Evolutionary conservation across 805 yeast species (phyloP), one percentile per base, ranked within the genome.

Genomic region (Candida ulmi): DNA sequence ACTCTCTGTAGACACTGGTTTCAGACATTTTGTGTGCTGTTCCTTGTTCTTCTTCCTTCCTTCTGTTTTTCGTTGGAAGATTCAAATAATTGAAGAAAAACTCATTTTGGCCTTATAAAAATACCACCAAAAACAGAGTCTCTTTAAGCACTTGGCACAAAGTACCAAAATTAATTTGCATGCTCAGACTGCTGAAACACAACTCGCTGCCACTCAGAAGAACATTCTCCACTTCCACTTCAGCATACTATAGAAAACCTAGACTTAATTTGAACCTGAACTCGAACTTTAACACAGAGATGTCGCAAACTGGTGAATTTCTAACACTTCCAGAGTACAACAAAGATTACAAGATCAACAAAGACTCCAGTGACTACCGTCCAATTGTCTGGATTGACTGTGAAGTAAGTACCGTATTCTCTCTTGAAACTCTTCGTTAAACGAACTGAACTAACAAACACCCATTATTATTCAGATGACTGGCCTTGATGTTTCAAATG

Each of bases 371-470:
- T 28, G 43, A 40, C 18, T 53, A 40, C 46, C 58, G 62, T 35
- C 74, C 74, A 7, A 68, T 91, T 16, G 95, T 93, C 4, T 93
- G 99, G 99, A 72, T 93, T 15, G 99, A 93, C 63, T 93, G 98
- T 62, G 99, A 93, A 60, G 66, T 58, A 34, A 15, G 58, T 43
- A 7, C 4, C 11, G 1, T 24, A 13, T 2, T 13, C n/a, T n/a
- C n/a, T n/a, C n/a, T n/a, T n/a, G n/a, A n/a, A n/a, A n/a, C n/a
- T n/a, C 24, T 21, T 21, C 24, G 6, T 21, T 9, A 21, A n/a
- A n/a, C n/a, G n/a, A n/a, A n/a, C n/a, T n/a, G n/a, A n/a, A n/a
- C n/a, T n/a, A n/a, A n/a, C n/a, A n/a, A n/a, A n/a, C n/a, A n/a
- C n/a, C n/a, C n/a, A n/a, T n/a, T n/a, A n/a, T n/a, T n/a, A 5